phyloP scores from a whole-genome alignment of 2,329 filamentous ascomycete species.

The Bipolaris zeicola region DNA sequence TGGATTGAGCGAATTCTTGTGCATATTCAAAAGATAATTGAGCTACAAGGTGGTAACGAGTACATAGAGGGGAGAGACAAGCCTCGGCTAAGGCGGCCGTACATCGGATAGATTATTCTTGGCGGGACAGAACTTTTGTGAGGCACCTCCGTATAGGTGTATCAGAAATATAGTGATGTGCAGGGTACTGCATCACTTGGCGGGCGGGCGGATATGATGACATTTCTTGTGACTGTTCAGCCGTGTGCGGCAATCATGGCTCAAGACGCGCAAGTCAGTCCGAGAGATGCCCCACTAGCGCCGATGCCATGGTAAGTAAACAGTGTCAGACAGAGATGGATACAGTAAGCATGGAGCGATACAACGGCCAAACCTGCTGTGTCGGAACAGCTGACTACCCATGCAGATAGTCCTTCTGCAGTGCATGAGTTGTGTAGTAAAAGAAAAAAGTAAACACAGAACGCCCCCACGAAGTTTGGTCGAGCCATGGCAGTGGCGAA shows the following conservation, averaged over 20 bases:
- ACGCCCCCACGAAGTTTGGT: conserved; percentile 27
- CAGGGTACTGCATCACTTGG: conserved; percentile 29
- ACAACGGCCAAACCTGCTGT: conserved; percentile 7
- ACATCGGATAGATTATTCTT: too few relatives aligned
- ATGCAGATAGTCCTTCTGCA: conserved; percentile 9
- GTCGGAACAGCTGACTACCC: conserved; percentile 2
- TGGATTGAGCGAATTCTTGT: too few relatives aligned
- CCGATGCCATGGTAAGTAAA: conserved; percentile 7
- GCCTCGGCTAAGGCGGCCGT: too few relatives aligned
- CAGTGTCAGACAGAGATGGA: conserved; percentile 1
- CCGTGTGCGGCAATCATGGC: conserved; percentile 7
- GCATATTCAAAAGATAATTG: too few relatives aligned
- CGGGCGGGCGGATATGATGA: conserved; percentile 23
- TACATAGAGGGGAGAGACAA: too few relatives aligned
- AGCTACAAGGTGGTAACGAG: too few relatives aligned
- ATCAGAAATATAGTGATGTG: conserved; percentile 28
- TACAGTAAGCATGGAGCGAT: background rate
- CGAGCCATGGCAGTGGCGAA: conserved; percentile 28
- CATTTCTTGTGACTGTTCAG: conserved; percentile 10
- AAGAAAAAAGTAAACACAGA: conserved; percentile 23
- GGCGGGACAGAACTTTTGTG: too few relatives aligned
- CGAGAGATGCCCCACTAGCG: conserved; percentile 9
- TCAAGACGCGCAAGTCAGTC: conserved; percentile 14
- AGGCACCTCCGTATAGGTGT: too few relatives aligned
- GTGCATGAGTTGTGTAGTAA: conserved; percentile 10